Percentiles rank a stretch among this genome's conserved stretches.
Conservation (phyloP, 305 asterid genomes). For the Fraxinus sp. region DNA sequence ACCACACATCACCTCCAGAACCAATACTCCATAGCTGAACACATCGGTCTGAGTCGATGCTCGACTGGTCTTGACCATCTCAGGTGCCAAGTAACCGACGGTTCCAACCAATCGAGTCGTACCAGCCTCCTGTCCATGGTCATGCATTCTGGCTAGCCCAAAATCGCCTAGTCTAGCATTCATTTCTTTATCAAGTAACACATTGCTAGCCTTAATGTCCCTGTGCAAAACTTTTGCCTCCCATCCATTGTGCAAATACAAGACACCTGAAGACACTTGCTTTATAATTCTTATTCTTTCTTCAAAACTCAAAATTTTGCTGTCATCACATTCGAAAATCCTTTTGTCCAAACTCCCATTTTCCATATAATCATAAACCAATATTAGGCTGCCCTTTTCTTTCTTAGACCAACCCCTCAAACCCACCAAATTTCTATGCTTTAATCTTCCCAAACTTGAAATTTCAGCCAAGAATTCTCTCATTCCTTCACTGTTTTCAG, state of each 20-base stretch:
- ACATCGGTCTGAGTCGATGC: slow-evolving; percentile 65
- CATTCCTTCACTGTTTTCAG: slow-evolving; percentile 46
- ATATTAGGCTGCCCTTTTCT: slow-evolving; percentile 59
- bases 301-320: slow-evolving; percentile 35
- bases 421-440: slow-evolving; percentile 70
- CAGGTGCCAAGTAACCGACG: slow-evolving; percentile 72
- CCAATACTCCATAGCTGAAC: slow-evolving; percentile 55
- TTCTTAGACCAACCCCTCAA: slow-evolving; percentile 86
- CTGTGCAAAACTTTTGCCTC: slow-evolving; percentile 67
- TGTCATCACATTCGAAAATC: slow-evolving; percentile 46
- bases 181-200: slow-evolving; percentile 67
- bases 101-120: slow-evolving; percentile 83
- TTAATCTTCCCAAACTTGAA: slow-evolving; percentile 75
- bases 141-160: slow-evolving; percentile 73
- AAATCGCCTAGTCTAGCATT: slow-evolving; percentile 76
- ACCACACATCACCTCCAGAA: slow-evolving; percentile 68
- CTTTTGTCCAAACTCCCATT: slow-evolving; percentile 66
- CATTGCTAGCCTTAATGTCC: slow-evolving; percentile 70
- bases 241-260: slow-evolving; percentile 74
- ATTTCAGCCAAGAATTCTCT: slow-evolving; percentile 67
- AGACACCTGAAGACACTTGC: slow-evolving; percentile 66
- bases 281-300: slow-evolving; percentile 56
- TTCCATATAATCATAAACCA: slow-evolving; percentile 81
- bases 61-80: slow-evolving; percentile 51
- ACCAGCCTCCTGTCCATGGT: slow-evolving; percentile 56